These are phyloP conservation scores for Calonectria naviculata DNA, from an alignment of 2,329 filamentous ascomycete species.

Conservation along the genomic window DNA sequence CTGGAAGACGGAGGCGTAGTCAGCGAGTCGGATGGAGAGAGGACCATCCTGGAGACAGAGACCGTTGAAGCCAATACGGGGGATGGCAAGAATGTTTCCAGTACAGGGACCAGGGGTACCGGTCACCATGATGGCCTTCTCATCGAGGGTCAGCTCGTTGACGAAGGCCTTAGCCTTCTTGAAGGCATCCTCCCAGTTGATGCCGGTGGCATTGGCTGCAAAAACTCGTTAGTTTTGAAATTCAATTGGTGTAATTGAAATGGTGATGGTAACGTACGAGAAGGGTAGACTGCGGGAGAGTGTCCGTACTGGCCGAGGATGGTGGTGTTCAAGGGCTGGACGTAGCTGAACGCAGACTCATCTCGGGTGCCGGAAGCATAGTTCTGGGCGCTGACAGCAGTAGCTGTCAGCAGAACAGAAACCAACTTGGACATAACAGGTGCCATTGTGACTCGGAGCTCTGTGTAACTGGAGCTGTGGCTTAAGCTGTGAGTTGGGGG, in stretches of 20 bases:
- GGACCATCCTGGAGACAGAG: conserved; percentile 55
- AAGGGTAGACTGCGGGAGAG: conserved; percentile 49
- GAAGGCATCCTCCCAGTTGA: conserved; percentile 49
- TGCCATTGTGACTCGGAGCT: conserved; percentile 32
- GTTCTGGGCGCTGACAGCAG: conserved; percentile 39
- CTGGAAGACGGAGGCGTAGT: conserved; percentile 58
- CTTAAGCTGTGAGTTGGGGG: conserved; percentile 11
- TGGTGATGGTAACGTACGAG: conserved; percentile 43
- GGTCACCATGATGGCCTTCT: conserved; percentile 48
- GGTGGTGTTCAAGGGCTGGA: conserved; percentile 54
- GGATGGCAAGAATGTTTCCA: conserved; percentile 50
- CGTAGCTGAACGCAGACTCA: conserved; percentile 48
- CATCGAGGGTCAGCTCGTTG: conserved; percentile 40
- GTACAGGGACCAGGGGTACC: conserved; percentile 47
- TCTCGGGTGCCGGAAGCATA: conserved; percentile 37
- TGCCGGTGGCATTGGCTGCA: conserved; percentile 50
- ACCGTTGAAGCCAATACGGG: conserved; percentile 54
- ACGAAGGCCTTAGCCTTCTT: conserved; percentile 49
- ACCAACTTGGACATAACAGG: conserved; percentile 48
- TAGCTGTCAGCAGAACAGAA: conserved; percentile 45
- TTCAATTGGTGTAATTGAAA: background rate
- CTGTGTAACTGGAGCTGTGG: conserved; percentile 11
- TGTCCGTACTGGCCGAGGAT: conserved; percentile 53
- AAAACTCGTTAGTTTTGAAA: conserved; percentile 18
- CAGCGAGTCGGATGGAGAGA: conserved; percentile 43